Evolutionary conservation across 495 filamentous ascomycete species (phyloP), one percentile per base, ranked within the genome.

Genomic region (Aspergillus saccharolyticus): DNA sequence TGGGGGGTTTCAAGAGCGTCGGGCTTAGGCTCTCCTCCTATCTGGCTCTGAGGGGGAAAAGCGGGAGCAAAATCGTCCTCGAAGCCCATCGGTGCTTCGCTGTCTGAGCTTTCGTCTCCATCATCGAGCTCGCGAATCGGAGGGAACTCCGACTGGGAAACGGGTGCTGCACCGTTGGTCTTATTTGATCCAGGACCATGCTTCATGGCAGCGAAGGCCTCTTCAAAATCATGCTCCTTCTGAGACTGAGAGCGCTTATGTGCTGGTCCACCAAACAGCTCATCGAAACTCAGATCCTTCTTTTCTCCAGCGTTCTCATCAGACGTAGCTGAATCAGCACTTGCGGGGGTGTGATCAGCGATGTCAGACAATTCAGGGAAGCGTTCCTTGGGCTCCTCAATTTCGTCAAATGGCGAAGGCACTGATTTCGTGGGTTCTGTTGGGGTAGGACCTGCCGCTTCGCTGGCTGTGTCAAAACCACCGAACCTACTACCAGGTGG

Each of bases 61-160:
- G 79, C 80, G 46, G 89, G 83, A 3, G 89, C 85, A 63, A 97
- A 97, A 64, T 96, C 86, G 66, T 98, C 93, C 55, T 92, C 92
- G 65, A 97, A 98, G 0, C 92, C 89, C 61, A 75, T 49, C n/a
- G 63, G 62, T 45, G 78, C 85, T 43, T 89, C 89, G 61, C 81
- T 86, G n/a, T 86, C 90, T 0, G 76, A 73, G 56, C 87, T 90
- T 33, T 92, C 90, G 55, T 79, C 90, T 58, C 94, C 89, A 50
- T 87, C 78, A 44, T 86, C 85, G 33, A 96, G 68, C 63, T 96
- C 92, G 42, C 85, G 86, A 56, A 97, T 96, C 1, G 94, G 94
- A 33, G 95, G 95, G 73, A 97, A 97, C 65, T 97, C 94, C n/a
- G 70, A 69, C 14, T 68, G 28, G 60, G 71, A 55, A 54, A 67